Conservation (phyloP, 2,329 filamentous ascomycete genomes). For the Dactylellina cionopaga region DNA sequence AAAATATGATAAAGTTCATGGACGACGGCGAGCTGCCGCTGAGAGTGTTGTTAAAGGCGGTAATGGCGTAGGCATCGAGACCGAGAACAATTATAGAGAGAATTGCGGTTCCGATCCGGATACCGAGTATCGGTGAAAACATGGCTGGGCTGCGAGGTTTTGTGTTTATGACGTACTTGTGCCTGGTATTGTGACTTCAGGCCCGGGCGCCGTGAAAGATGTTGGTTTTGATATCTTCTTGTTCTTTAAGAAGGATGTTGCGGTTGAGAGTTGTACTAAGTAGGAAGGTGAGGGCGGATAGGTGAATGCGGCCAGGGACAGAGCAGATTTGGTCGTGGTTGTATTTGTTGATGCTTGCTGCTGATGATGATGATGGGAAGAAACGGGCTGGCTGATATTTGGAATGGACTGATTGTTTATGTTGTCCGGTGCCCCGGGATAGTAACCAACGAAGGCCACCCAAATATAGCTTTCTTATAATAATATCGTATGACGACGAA, state of each 20-base stretch:
- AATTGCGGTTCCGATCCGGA: slow-evolving; percentile 37
- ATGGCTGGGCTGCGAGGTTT: slow-evolving; percentile 23
- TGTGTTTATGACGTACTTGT: slow-evolving; percentile 6
- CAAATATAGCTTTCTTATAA: no score
- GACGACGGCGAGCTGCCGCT: slow-evolving; percentile 41
- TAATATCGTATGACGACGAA: no score
- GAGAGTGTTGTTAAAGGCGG: slow-evolving; percentile 38
- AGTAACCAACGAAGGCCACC: no score
- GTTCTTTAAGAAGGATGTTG: not conserved
- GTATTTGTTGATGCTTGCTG: no score
- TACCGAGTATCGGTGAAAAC: slow-evolving; percentile 48
- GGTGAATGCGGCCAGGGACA: no score
- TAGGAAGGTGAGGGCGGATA: not conserved
- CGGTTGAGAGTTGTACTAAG: not conserved
- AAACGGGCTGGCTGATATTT: not conserved
- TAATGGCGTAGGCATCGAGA: slow-evolving; percentile 41
- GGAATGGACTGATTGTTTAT: not conserved
- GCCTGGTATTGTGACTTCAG: not conserved
- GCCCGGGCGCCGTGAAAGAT: not conserved
- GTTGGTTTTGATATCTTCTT: no score
- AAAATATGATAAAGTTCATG: slow-evolving; percentile 51
- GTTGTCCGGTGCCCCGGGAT: no score
- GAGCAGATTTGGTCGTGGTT: no score
- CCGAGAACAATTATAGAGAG: slow-evolving; percentile 48
- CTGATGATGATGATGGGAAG: not conserved